A percentile compares a stretch with the other conserved stretches of the same genome.
Conservation (phyloP, 1,284 basidiomycete species). For the Ustilago tritici region DNA sequence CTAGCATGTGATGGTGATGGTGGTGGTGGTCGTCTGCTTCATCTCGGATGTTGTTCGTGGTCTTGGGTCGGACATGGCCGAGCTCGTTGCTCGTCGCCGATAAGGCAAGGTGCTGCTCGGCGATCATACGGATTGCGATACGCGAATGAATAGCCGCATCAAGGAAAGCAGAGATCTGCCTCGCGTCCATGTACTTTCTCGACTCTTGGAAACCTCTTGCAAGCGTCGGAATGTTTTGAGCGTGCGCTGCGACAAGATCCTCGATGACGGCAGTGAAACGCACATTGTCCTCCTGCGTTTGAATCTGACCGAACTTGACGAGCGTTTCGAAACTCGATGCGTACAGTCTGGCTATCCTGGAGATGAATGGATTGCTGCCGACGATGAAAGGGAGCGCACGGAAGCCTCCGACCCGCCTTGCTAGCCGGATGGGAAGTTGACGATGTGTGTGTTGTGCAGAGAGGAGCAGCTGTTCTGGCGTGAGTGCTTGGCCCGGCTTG, state of each 20-base stretch:
- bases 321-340: slow-evolving; percentile 80
- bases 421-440: slow-evolving; percentile 68
- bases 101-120: slow-evolving; percentile 89
- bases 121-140: slow-evolving; percentile 87
- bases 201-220: slow-evolving; percentile 92
- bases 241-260: slow-evolving; percentile 80
- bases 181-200: slow-evolving; percentile 82
- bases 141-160: slow-evolving; percentile 87
- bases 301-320: slow-evolving; percentile 77
- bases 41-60: slow-evolving; percentile 13
- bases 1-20: slow-evolving; percentile 18
- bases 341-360: slow-evolving; percentile 80
- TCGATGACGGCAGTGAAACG: slow-evolving; percentile 78
- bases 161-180: slow-evolving; percentile 81
- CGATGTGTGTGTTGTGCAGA: slow-evolving; percentile 64
- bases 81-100: slow-evolving; percentile 38
- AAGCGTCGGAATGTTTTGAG: slow-evolving; percentile 88
- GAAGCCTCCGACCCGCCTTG: slow-evolving; percentile 64
- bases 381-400: slow-evolving; percentile 75
- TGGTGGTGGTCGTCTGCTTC: slow-evolving; percentile 10
- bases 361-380: slow-evolving; percentile 87
- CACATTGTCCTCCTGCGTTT: slow-evolving; percentile 78
- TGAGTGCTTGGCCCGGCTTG: slow-evolving; percentile 54
- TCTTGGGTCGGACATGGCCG: slow-evolving; percentile 6
- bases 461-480: slow-evolving; percentile 56